Evolutionary conservation across 2,329 filamentous ascomycete species (phyloP), one percentile per base, ranked within the genome.

Genomic region (Domatiomyces catenatus): DNA sequence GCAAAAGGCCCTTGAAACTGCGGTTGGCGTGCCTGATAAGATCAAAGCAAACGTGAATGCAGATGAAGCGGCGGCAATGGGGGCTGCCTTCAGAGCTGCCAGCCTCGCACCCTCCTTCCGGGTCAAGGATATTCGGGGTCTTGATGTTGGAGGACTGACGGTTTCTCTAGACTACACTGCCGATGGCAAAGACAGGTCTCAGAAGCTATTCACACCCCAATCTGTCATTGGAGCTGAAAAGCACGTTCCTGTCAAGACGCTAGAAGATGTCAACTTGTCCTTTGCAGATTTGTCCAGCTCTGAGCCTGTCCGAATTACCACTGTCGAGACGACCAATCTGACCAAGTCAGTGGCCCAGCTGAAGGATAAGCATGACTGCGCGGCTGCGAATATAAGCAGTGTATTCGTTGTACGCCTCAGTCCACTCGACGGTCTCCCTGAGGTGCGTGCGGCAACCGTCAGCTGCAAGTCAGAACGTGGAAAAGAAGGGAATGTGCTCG

Each of bases 61-160:
- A 8, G 92, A 98, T 62, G 92, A 98, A 69, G 84, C 92, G 20
- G 92, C 92, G 48, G 92, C 94, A 8, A 94, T 96, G 66, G 92
- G 92, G 60, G 90, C 92, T 50, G 89, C 84, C 24, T 96, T 98
- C 75, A 86, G 89, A 63, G 92, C 86, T 48, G 92, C 92, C 48
- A 81, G 86, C 59, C 75, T 98, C 52, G 95, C 87, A 69, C 88
- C 90, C 42, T 90, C 85, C 65, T 98, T 98, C 80, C 83, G 88
- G 54, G 92, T 98, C 64, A 98, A 96, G 75, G 92, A 96, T 63
- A 98, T 98, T 58, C 77, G 85, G 52, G 79, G 85, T 48, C 76
- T 73, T n/a, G 92, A 98, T 60, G 79, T 77, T 19, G 77, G 85
- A 43, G 75, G 75, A 44, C 95, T 92, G 64, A 72, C 81, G 1